Evolutionary conservation across 164 flowering plant genomes (phyloP), one percentile per base, ranked within the genome.

Genomic region (Protea cynaroides): DNA sequence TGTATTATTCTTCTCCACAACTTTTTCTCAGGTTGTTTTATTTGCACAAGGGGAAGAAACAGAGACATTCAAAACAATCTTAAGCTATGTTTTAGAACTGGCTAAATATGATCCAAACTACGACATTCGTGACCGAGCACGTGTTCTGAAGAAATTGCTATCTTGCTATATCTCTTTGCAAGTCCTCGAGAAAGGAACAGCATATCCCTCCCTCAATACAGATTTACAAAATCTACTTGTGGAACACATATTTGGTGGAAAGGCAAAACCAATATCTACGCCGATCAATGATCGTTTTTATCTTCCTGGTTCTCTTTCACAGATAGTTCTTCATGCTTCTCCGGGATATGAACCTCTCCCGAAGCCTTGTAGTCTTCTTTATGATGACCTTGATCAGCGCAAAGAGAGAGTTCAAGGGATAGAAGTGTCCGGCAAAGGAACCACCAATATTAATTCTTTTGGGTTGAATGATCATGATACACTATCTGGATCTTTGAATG

Each of bases 291-390:
- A 65, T 52, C 82, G 92, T 17, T 77, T 86, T 72, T 94, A 89
- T 79, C 93, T 94, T 69, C 98, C 98, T 63, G 98, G 98, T 22
- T 90, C 98, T 79, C 96, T 94, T 76, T 94, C 98, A 25, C 97
- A 87, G 75, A 80, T 94, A 65, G 98, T 91, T 70, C 83, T 90
- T 66, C 98, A 94, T 85, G 90, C 96, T 59, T 97, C 97, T 74
- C 98, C 98, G 19, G 96, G 97, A 22, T 94, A 94, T 74, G 95
- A 86, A 70, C 89, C 97, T 76, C 96, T 94, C 29, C 98, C 98
- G 63, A 88, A 86, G 72, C 96, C 98, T 52, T 77, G 87, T 76
- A 82, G 86, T 81, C 65, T 88, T 56, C 69, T 61, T 19, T 51
- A 25, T 63, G 78, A 76, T 71, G 86, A 78, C 66, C 69, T 62